Evolutionary conservation across 2,329 filamentous ascomycete species (phyloP), one percentile per base, ranked within the genome.

Genomic region (Amauroascus verrucosus): DNA sequence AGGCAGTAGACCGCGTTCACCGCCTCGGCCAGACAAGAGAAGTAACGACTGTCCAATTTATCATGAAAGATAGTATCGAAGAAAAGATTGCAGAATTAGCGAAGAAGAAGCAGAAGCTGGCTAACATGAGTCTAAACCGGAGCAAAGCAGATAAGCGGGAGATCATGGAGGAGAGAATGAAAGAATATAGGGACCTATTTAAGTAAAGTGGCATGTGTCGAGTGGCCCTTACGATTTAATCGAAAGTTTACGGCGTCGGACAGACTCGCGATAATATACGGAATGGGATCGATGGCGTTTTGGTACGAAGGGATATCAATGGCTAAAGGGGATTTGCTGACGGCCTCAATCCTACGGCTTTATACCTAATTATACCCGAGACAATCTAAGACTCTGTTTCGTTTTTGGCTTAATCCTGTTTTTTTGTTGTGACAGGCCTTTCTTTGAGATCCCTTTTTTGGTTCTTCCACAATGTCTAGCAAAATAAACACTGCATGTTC

Each of bases 1-100:
- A 98, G 70, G 93, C 93, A 1, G 79, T 97, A 6, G 93, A 97
- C 66, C 87, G 93, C 28, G 88, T 98, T 5, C 90, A 95, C 67
- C 83, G 90, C 16, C 75, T 96, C 1, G 90, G 93, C 0, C 93
- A 98, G 73, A 93, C 81, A 62, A 78, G 93, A n/a, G 80, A 84
- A 11, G 93, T 98, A 0, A 79, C 80, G n/a, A 94, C 89, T 1
- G 83, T 87, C 35, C 82, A 90, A 35, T 97, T 88, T 67, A 85
- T 97, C 62, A 97, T 97, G 88, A 77, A 80, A 22, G 76, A 82
- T 56, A 95, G 88, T 64, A 95, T 98, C 56, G 93, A 98, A 68
- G 88, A 95, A 72, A 91, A 89, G 73, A 95, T 98, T 79, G 74
- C 94, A 2, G 78, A 85, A 62, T 73, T 98, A 57, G 91, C 96